phyloP scores from a whole-genome alignment of 371 early-diverging fungal species.

The Saksenaea oblongispora region DNA sequence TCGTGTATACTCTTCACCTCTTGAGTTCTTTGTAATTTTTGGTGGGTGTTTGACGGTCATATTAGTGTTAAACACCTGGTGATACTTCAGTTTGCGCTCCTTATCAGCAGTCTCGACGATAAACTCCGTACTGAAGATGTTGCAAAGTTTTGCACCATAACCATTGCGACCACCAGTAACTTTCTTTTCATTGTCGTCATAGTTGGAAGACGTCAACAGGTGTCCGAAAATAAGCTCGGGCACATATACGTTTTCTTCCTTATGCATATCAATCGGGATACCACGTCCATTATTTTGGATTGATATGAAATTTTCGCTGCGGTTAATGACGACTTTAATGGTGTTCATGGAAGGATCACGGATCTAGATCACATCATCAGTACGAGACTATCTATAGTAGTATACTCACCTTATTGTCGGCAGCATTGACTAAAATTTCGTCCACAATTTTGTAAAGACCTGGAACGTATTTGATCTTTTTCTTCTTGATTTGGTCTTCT shows the following conservation, averaged over 20 bases:
- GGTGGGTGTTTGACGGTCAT: constrained; percentile 84
- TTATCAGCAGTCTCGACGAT: constrained; percentile 96
- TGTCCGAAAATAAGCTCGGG: constrained; percentile 99
- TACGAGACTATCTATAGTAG: neutral
- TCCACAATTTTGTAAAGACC: constrained; percentile 99
- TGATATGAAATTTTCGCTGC: constrained; percentile 80
- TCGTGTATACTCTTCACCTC: constrained; percentile 79
- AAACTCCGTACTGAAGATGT: constrained; percentile 98
- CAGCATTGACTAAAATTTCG: constrained; percentile 99
- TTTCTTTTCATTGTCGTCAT: constrained; percentile 98
- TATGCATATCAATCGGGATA: constrained; percentile 97
- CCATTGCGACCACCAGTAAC: constrained; percentile 99
- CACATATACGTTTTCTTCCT: constrained; percentile 94
- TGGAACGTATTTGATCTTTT: constrained; percentile 88
- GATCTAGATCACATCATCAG: constrained; percentile 51
- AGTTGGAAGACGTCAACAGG: constrained; percentile 98
- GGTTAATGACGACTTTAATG: constrained; percentile 93
- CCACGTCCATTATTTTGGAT: constrained; percentile 98
- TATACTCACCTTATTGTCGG: constrained; percentile 81
- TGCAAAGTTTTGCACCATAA: constrained; percentile 99
- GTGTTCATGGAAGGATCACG: constrained; percentile 93
- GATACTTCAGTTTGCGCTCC: constrained; percentile 73
- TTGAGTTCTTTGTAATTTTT: constrained; percentile 62
- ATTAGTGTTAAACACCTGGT: constrained; percentile 87
- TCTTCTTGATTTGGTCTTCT: constrained; percentile 67